Conservation (phyloP, 108 stramenopile genomes). For the Cyclostephanos tholiformis region DNA sequence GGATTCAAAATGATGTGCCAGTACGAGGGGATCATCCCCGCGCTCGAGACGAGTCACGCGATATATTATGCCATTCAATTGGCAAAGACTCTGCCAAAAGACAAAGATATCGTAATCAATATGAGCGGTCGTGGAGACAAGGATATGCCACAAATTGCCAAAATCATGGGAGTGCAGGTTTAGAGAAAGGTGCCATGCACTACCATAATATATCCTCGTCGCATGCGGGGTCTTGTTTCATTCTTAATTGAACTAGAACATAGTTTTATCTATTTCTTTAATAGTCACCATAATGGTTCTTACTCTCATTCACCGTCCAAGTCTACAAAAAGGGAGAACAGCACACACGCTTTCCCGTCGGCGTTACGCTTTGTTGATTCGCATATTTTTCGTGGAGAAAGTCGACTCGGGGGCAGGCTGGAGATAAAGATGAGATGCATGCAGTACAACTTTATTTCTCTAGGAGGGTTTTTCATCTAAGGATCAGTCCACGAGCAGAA, state of each 20-base stretch:
- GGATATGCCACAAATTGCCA: conserved; percentile 96
- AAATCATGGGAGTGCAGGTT: conserved; percentile 92
- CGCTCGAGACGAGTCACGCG: conserved; percentile 94
- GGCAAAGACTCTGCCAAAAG: conserved; percentile 87
- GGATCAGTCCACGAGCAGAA: no score
- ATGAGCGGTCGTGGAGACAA: conserved; percentile 98
- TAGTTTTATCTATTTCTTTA: no score
- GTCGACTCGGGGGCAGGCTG: no score
- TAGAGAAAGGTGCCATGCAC: conserved; percentile 13
- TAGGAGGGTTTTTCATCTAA: no score
- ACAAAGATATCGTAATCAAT: conserved; percentile 91
- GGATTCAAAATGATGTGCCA: conserved; percentile 89
- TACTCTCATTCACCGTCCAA: no score
- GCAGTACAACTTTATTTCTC: no score
- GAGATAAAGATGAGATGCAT: no score
- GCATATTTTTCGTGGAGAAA: no score
- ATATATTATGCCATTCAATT: conserved; percentile 89
- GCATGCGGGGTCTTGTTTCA: neutral
- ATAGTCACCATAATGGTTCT: no score
- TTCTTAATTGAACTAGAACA: neutral
- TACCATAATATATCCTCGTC: neutral
- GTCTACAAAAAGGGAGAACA: no score
- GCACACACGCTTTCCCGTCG: no score
- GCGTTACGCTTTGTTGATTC: no score
- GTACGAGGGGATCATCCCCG: conserved; percentile 97